Evolutionary conservation across 345 rosid genomes (phyloP), one percentile per base, ranked within the genome.

Genomic region (Sonneratia alba): DNA sequence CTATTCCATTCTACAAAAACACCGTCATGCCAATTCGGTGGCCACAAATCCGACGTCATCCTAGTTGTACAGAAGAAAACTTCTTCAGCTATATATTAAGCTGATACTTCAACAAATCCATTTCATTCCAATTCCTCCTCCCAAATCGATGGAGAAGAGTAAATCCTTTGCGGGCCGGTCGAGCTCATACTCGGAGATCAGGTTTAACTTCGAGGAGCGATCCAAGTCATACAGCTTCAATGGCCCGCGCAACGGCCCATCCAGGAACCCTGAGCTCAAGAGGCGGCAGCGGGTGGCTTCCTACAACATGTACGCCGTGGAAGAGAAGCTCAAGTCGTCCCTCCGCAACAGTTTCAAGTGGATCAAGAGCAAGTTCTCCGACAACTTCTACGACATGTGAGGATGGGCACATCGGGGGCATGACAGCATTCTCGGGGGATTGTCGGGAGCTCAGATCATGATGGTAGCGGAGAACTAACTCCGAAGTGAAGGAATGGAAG

Each of bases 251-350:
- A 69, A 71, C 4, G 57, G 7, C 22, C 16, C 64, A 38, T 75
- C 84, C 0, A 77, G 81, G 48, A 81, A 87, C 68, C 91, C 83
- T 0, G 91, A 87, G 79, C 22, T 69, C 4, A 84, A 83, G 83
- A 82, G 91, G 79, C 81, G 81, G 74, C 82, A 78, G 79, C 81
- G 91, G 77, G 87, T 87, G 72, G 89, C 89, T 9, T 79, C 80
- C 62, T 87, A 87, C 66, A 87, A 87, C 70, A 69, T 83, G 81
- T 87, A 85, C 73, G 67, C 82, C 55, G 70, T 69, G 79, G 86
- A 87, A 81, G 86, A 86, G 69, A 87, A 87, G 79, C 79, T 87
- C 78, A 87, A 84, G 71, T 82, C 86, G 6, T 81, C 85, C 2
- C 55, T 87, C 34, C 73, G 79, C 55, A 84, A 81, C 81, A 85